Evolutionary conservation across 2,329 filamentous ascomycete species (phyloP), one percentile per base, ranked within the genome.

Genomic region (Elsinoe perseae): DNA sequence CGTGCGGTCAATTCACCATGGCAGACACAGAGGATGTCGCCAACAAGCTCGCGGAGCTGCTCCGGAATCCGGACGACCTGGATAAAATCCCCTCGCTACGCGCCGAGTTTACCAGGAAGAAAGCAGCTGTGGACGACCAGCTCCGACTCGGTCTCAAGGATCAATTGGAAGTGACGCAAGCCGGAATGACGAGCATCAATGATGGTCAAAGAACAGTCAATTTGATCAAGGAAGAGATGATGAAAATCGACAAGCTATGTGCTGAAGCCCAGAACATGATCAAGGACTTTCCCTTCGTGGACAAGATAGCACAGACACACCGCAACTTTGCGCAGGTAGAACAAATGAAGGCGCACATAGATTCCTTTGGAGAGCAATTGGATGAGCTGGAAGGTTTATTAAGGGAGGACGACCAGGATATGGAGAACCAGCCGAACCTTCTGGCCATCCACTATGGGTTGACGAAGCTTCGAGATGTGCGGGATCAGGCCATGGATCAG

Each of bases 231-330:
- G 92, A 97, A 63, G 93, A 98, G 75, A 93, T 98, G 83, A 90
- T 95, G 78, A 95, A 92, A 74, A 97, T 98, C 66, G 93, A 98
- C 76, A 90, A 89, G 74, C 82, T 98, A 61, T 98, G 93, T 75
- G 90, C 91, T 61, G 95, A 98, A 73, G 91, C 91, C 56, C 92
- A 97, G 76, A 89, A 89, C 69, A 96, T 96, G 83, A 95, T 98
- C 66, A 85, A 87, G 67, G 93, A 98, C 76, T 97, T 98, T 72
- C 86, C 87, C 32, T 89, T 89, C 68, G 93, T 95, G 77, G 93
- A 95, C 70, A 76, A 89, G 59, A 87, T 95, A 56, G 92, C 92
- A 56, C 89, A 95, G 72, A 93, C 95, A 62, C 93, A 98, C 73
- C 83, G 92, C 61, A 96, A 98, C 74, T 98, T 98, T 69, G 89